Percentiles rank a stretch among this genome's conserved stretches.
Evolutionary conservation across 441 rosid species (phyloP).

Genomic region (Gossypium trilobum): DNA sequence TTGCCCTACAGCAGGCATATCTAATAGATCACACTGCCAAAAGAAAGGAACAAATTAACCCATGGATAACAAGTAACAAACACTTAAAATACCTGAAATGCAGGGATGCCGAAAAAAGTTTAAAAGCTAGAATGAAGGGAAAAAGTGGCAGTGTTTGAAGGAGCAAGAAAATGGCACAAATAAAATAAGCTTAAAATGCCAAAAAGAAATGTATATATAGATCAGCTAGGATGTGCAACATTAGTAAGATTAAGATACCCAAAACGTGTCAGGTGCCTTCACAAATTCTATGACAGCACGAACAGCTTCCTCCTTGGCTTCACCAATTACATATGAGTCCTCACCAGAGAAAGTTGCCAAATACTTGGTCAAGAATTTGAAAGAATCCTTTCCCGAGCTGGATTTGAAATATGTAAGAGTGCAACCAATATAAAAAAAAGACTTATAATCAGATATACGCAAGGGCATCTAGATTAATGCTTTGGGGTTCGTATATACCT

Average conservation of each 20-base stretch:
- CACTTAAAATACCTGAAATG: background rate
- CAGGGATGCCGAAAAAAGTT: background rate
- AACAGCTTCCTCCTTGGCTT: slow-evolving; percentile 91
- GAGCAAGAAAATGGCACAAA: background rate
- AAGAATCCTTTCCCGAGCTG: slow-evolving; percentile 72
- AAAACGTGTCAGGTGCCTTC: slow-evolving; percentile 74
- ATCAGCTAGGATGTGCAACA: background rate
- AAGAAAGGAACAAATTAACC: background rate
- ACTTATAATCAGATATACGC: background rate
- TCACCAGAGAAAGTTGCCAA: slow-evolving; percentile 80
- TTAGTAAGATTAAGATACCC: slow-evolving; percentile 39
- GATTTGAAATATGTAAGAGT: slow-evolving; percentile 9
- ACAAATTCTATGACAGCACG: slow-evolving; percentile 70
- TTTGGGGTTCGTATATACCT: slow-evolving; percentile 37
- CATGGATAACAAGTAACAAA: slow-evolving; percentile 1
- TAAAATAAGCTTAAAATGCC: background rate
- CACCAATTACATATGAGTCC: slow-evolving; percentile 49
- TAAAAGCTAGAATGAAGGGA: background rate
- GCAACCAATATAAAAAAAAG: background rate
- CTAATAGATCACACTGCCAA: slow-evolving; percentile 88
- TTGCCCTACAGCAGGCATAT: slow-evolving; percentile 81
- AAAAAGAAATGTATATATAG: background rate
- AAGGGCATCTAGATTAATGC: background rate
- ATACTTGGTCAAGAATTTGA: slow-evolving; percentile 73
- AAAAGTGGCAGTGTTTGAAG: background rate